A percentile compares a stretch with the other conserved stretches of the same genome.
Conservation (phyloP, 345 rosid species). For the Rhodomyrtus tomentosa region DNA sequence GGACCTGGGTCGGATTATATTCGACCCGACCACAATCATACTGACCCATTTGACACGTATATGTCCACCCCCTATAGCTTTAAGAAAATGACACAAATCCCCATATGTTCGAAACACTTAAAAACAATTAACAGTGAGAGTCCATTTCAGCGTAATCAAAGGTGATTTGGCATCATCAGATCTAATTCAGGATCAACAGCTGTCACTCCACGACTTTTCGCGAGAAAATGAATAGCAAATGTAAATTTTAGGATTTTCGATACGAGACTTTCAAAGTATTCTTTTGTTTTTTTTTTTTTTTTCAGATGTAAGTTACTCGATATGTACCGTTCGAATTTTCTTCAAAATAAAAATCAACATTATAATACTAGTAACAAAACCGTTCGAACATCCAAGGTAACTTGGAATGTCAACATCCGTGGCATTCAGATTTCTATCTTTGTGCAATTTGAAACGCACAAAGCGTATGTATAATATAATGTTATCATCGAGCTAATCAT, state of each 20-base stretch:
- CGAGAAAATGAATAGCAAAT: neutral
- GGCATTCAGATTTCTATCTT: too few species aligned
- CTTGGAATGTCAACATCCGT: too few species aligned
- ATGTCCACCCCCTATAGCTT: neutral
- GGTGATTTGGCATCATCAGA: neutral
- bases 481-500: too few species aligned
- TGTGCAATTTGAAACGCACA: neutral
- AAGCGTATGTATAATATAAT: too few species aligned
- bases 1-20: too few species aligned
- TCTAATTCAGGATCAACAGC: neutral
- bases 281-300: neutral
- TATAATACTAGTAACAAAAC: too few species aligned
- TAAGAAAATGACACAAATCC: accelerated
- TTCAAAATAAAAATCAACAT: too few species aligned
- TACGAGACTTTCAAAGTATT: neutral
- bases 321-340: too few species aligned
- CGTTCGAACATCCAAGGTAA: too few species aligned
- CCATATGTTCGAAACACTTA: neutral
- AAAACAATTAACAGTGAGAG: neutral
- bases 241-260: neutral
- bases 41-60: too few species aligned
- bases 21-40: too few species aligned
- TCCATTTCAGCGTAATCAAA: neutral
- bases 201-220: neutral
- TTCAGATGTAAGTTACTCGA: neutral